Base-by-base conservation (phyloP, 768 basidiomycete genomes). In the Suillus ampliporus region DNA sequence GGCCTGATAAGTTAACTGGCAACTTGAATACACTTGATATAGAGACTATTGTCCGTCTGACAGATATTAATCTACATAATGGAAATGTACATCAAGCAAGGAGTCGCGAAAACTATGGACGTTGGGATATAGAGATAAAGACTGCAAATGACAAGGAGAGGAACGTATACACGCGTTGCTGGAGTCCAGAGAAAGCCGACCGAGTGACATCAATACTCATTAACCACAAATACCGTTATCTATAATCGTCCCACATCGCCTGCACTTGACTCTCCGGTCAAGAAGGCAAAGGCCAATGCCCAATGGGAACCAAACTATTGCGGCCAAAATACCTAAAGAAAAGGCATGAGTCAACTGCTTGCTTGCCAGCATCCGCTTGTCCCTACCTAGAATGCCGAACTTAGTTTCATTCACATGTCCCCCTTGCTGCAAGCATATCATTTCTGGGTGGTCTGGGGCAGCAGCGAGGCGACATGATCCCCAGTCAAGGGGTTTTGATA, bases 251-350 rank as follows among this genome's bases (percentile, higher is more conserved):
- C 82, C 82, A 41, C 84, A 85, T n/a, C 82, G 78, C 28, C 70
- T 74, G 75, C 92, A 95, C 64, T 80, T 82, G 34, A 91, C 88
- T 56, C 81, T 78, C 48, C 89, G 83, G 72, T 95, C 93, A 28
- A 95, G 79, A 10, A 94, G 74, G 69, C 93, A 95, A 6, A 90
- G 77, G 2, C 87, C 91, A 43, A 95, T 82, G 5, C 93, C 93
- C 0, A 94, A 75, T 4, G 93, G 93, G 78, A 95, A 95, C 92
- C 91, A 94, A 63, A 94, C 78, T 28, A 95, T 77, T 5, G 93
- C 92, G 9, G 90, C 90, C n/a, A 95, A 76, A 37, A 94, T 75
- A 60, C 92, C 92, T 92, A 64, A 38, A 56, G 43, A 54, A 58
- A n/a, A 23, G 19, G 37, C 5, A 44, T 10, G 6, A n/a, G 34